Evolutionary conservation across 1,139 yeast genomes (phyloP).

Genomic region (Arxiozyma telluris): DNA sequence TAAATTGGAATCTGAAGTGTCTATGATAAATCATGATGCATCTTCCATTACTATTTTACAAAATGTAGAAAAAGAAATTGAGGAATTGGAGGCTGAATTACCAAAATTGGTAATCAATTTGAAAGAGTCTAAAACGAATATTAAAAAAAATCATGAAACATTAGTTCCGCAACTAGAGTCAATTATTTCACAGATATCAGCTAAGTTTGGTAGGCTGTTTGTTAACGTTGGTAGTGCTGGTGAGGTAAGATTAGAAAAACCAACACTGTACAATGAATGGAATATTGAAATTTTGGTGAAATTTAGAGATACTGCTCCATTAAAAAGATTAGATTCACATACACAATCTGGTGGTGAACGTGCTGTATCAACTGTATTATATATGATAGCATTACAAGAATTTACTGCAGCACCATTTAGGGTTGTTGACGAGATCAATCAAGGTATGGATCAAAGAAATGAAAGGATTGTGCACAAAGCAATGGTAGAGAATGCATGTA

Average conservation of each 20-base stretch:
- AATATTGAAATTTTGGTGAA: slow-evolving; percentile 74
- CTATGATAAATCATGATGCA: slow-evolving; percentile 32
- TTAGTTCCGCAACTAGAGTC: slow-evolving; percentile 56
- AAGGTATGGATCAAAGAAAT: slow-evolving; percentile 95
- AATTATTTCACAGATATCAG: slow-evolving; percentile 47
- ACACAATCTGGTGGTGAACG: slow-evolving; percentile 98
- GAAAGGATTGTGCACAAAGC: slow-evolving; percentile 82
- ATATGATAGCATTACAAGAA: slow-evolving; percentile 87
- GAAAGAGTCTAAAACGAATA: slow-evolving; percentile 30
- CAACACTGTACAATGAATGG: slow-evolving; percentile 64
- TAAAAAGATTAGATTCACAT: slow-evolving; percentile 67
- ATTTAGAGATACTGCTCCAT: slow-evolving; percentile 66
- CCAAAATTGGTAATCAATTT: slow-evolving; percentile 29
- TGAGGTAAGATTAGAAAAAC: slow-evolving; percentile 51
- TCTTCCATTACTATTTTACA: slow-evolving; percentile 36
- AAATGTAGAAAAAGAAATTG: slow-evolving; percentile 27
- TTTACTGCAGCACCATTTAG: slow-evolving; percentile 84
- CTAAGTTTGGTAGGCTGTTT: slow-evolving; percentile 58
- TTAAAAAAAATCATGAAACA: slow-evolving; percentile 33
- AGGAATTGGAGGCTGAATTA: slow-evolving; percentile 20
- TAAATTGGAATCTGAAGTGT: slow-evolving; percentile 33
- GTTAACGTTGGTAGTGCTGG: slow-evolving; percentile 79
- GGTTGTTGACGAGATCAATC: slow-evolving; percentile 96
- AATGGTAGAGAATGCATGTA: slow-evolving; percentile 80
- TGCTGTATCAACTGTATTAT: slow-evolving; percentile 88